Percentiles rank a stretch among this genome's conserved stretches.
Evolutionary conservation across 768 basidiomycete genomes (phyloP).

Genomic region (Tricholoma furcatifolium): DNA sequence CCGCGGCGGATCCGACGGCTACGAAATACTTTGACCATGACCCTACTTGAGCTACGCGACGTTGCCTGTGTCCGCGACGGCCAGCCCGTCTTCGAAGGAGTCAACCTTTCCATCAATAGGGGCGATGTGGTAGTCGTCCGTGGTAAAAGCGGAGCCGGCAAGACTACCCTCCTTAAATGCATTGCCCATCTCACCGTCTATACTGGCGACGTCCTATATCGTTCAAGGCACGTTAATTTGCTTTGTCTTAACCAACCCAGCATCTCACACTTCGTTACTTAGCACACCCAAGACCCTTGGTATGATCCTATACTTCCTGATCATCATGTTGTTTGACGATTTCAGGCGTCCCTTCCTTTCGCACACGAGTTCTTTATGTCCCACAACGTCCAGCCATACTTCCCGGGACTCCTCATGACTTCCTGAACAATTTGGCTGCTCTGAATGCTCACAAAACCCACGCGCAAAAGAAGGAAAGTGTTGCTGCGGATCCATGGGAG

Average conservation of each 20-base stretch:
- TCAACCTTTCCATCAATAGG: constrained; percentile 61
- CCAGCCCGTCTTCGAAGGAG: constrained; percentile 53
- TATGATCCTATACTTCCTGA: constrained; percentile 20
- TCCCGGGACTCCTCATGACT: constrained; percentile 74
- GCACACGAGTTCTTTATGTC: constrained; percentile 80
- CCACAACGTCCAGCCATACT: constrained; percentile 89
- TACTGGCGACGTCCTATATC: constrained; percentile 59
- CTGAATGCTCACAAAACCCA: constrained; percentile 46
- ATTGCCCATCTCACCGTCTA: constrained; percentile 78
- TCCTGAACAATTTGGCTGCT: constrained; percentile 54
- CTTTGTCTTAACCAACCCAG: neutral
- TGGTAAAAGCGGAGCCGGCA: constrained; percentile 80
- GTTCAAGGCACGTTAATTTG: constrained; percentile 52
- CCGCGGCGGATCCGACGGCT: neutral
- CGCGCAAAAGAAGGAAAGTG: constrained; percentile 16
- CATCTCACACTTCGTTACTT: neutral
- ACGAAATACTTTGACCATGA: constrained; percentile 2
- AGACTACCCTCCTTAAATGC: constrained; percentile 82
- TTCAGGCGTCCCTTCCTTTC: constrained; percentile 72
- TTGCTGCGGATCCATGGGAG: constrained; percentile 20
- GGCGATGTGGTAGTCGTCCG: constrained; percentile 79
- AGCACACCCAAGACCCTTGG: constrained; percentile 54
- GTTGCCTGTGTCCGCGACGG: constrained; percentile 49
- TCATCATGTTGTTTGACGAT: neutral
- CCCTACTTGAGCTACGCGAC: constrained; percentile 52